Base-by-base conservation (phyloP, 2,329 filamentous ascomycete species). In the Monilinia fructigena region DNA sequence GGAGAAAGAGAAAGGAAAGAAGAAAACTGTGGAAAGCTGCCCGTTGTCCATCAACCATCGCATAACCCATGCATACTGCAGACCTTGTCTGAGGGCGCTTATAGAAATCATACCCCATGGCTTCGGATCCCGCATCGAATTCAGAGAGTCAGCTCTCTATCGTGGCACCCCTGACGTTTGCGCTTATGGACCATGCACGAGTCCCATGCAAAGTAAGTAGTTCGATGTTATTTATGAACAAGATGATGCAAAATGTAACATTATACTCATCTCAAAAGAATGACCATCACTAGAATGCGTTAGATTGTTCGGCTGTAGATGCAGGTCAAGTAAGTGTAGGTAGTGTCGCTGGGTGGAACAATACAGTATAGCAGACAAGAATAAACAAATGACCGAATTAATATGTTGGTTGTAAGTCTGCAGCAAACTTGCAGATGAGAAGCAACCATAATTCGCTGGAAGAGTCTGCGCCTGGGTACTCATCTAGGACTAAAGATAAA, bases 61-160 rank as follows among this genome's bases (percentile, higher is more conserved):
- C 61, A 65, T 58, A 58, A 55, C 42, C 58, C 64, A 62, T 63
- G 64, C 52, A 45, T 40, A n/a, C 64, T 54, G 50, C 64, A 62
- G 40, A 66, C 64, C 64, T 66, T 63, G 64, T 66, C 56, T 63
- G 55, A 66, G 64, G 64, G 64, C 64, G 64, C 64, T 66, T 66
- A 55, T 65, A 53, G 58, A 50, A 61, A 42, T 63, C 58, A 66
- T 66, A 55, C 50, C 64, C 42, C 64, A 63, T 63, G 31, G 64
- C 58, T 40, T 63, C 45, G 50, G 58, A 63, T 63, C 64, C 58
- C 58, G 64, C 56, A 63, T 66, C 38, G n/a, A 61, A 52, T 26
- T 50, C 63, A 63, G 42, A 66, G 50, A 55, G 58, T 66, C 58
- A 66, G 64, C 58, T 48, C 47, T 66, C 52, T 54, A 56, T 66